These are phyloP conservation scores for Phytopythium helicoides DNA, from an alignment of 352 stramenopile genomes.

Conservation along the genomic window DNA sequence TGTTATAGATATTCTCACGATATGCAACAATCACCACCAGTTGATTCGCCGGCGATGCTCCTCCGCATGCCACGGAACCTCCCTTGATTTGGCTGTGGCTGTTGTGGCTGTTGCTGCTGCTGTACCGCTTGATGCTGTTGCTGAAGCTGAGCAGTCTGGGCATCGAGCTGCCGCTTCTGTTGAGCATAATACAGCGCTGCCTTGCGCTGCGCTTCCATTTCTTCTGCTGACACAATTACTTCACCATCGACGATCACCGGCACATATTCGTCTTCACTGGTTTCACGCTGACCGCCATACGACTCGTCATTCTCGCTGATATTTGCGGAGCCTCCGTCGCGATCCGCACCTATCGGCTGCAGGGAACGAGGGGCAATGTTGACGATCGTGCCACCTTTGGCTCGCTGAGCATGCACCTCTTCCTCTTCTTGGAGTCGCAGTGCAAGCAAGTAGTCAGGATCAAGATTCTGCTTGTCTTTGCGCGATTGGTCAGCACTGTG, in stretches of 20 bases:
- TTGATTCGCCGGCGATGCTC: constrained; percentile 8
- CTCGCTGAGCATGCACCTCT: constrained; percentile 33
- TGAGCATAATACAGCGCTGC: constrained; percentile 74
- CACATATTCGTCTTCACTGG: constrained; percentile 40
- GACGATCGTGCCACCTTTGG: constrained; percentile 7
- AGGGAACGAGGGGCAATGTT: constrained; percentile 14
- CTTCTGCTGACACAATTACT: constrained; percentile 56
- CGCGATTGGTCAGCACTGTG: background rate
- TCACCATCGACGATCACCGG: constrained; percentile 44
- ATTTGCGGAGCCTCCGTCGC: constrained; percentile 1
- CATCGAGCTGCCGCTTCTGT: constrained; percentile 50
- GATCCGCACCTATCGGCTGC: constrained; percentile 15
- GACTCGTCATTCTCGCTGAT: constrained; percentile 11
- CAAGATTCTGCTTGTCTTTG: constrained; percentile 15
- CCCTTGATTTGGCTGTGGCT: constrained; percentile 12
- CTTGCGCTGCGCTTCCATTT: constrained; percentile 68
- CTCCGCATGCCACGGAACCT: constrained; percentile 1
- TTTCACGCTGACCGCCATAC: constrained; percentile 1
- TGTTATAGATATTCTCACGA: constrained; percentile 38
- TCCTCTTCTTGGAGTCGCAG: constrained; percentile 80
- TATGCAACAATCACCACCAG: constrained; percentile 37
- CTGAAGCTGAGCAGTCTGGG: constrained; percentile 34
- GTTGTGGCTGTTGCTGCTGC: constrained; percentile 26
- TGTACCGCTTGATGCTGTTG: constrained; percentile 24
- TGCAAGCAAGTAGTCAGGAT: constrained; percentile 73